phyloP scores from a whole-genome alignment of 768 basidiomycete species.

The Agaricus bisporus region DNA sequence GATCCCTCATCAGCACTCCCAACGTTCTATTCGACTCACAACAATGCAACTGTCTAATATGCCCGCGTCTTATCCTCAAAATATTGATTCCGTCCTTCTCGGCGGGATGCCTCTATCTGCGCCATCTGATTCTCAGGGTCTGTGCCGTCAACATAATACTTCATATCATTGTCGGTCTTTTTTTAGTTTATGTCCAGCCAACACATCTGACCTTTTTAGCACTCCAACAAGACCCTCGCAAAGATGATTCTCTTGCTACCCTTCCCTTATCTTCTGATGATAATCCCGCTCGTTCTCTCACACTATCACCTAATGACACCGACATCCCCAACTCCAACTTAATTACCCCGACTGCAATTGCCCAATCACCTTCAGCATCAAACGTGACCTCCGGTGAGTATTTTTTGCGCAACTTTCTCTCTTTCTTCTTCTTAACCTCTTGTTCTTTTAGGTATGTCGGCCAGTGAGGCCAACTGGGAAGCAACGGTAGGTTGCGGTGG shows the following conservation, averaged over 20 bases:
- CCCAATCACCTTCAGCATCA: background rate
- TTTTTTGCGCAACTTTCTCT: background rate
- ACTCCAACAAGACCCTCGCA: background rate
- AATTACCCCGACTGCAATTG: background rate
- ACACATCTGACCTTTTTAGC: background rate
- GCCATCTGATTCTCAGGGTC: slow-evolving; percentile 5
- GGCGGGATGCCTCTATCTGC: slow-evolving; percentile 4
- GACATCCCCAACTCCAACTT: background rate
- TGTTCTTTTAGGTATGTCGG: background rate
- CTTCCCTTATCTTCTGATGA: background rate
- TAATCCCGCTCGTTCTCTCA: too few species aligned
- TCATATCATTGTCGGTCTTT: background rate
- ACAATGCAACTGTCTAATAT: slow-evolving; percentile 64
- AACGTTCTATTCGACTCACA: slow-evolving; percentile 56
- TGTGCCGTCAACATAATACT: slow-evolving; percentile 1
- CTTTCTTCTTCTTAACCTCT: background rate
- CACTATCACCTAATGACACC: background rate
- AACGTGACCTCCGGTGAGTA: background rate
- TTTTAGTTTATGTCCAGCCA: background rate
- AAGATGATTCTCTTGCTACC: background rate
- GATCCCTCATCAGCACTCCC: slow-evolving; percentile 39
- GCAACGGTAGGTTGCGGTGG: background rate
- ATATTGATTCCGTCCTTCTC: background rate
- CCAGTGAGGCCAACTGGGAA: background rate
- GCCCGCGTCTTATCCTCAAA: slow-evolving; percentile 19